Evolutionary conservation across 225 moss, liverwort and hornwort genomes (phyloP), one percentile per base, ranked within the genome.

Genomic region (Sphagnum tenellum): DNA sequence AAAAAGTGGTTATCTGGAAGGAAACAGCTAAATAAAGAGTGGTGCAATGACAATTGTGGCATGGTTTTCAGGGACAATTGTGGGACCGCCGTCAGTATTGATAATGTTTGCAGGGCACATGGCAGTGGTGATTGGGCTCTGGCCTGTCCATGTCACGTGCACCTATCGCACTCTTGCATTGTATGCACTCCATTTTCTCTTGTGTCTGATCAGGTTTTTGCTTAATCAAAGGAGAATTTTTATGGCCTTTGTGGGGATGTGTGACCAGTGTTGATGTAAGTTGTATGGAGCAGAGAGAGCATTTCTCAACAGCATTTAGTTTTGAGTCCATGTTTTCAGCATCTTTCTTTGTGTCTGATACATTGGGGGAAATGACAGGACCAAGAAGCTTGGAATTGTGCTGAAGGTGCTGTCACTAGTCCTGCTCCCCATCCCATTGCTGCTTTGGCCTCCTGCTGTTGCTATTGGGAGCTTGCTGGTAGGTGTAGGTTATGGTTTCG

Each of bases 401-500:
- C 73, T 77, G 55, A 94, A 86, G 71, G n/a, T 87, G 60, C 50
- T 88, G 5, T 74, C 75, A 52, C 72, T 88, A 56, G n/a, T 90
- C 29, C 73, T 88, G 4, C 81, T 94, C 59, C 86, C 88, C 2
- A 45, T 90, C 44, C 84, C 81, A 44, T 69, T 88, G 68, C 7
- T 90, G 29, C 76, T 90, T 9, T 90, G 86, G 88, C 86, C 94
- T 13, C 46, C 88, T n/a, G 48, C 72, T 8, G 82, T 86, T 13
- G 72, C 78, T 58, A 63, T 82, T 5, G 90, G 79, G 56, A 86
- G 82, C 61, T 44, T 81, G 46, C 75, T 94, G 7, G 79, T 88
- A 48, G 94, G 94, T 54, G 57, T 90, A 49, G 94, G 84, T 29
- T 94, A 94, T 74, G 88, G 90, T 6, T 90, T 88, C 70, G 76